Conservation (phyloP, 2,329 filamentous ascomycete genomes). For the Alternaria infectoria region DNA sequence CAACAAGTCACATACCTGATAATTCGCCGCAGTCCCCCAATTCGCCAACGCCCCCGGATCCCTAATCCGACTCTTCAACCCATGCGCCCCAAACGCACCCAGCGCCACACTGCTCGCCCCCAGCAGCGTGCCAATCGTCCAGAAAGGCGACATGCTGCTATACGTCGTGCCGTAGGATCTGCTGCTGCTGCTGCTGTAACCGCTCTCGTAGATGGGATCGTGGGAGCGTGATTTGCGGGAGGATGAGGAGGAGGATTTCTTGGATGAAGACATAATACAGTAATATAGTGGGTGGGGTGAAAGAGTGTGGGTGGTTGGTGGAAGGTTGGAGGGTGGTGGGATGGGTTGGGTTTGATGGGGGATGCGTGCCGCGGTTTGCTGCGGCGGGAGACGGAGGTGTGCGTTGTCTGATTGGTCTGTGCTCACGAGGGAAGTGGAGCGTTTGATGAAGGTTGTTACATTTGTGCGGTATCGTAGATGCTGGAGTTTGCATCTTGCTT, state of each 20-base stretch:
- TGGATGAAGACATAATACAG: conserved; percentile 13
- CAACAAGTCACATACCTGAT: conserved; percentile 58
- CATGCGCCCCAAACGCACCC: conserved; percentile 73
- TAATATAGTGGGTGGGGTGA: conserved; percentile 5
- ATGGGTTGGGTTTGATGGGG: background rate
- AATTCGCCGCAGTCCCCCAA: conserved; percentile 71
- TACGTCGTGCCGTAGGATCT: conserved; percentile 3
- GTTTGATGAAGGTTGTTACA: background rate
- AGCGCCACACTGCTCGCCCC: conserved; percentile 67
- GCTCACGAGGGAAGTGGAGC: conserved; percentile 1
- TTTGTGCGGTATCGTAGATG: conserved; percentile 16
- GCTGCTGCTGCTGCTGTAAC: background rate
- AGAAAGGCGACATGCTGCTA: conserved; percentile 55
- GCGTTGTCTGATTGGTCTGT: conserved; percentile 20
- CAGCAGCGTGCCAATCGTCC: conserved; percentile 67
- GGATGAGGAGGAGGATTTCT: conserved; percentile 15
- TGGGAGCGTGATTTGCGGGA: conserved; percentile 9
- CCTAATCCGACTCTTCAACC: conserved; percentile 65
- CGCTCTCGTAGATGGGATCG: background rate
- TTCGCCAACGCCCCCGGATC: conserved; percentile 66
- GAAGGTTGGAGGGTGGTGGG: background rate
- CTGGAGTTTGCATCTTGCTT: conserved; percentile 4
- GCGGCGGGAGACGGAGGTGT: conserved; percentile 28
- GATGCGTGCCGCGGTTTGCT: conserved; percentile 19
- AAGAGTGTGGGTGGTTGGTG: background rate